Evolutionary conservation across 139 green algal species (phyloP).

Genomic region (Chlamydomonas incerta): DNA sequence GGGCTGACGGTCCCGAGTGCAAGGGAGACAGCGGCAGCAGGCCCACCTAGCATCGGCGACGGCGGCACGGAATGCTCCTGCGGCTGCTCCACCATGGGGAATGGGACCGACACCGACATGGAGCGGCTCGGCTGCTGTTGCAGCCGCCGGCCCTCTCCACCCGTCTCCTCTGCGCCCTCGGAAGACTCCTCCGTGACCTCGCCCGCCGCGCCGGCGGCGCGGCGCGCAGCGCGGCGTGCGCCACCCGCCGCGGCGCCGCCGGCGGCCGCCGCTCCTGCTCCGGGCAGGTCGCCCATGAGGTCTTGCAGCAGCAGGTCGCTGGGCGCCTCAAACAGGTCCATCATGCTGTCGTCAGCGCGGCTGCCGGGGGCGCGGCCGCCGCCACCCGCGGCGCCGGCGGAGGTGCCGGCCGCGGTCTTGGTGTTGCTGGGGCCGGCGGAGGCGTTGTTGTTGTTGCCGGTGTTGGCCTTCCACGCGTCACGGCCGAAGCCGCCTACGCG

Average conservation of each 20-base stretch:
- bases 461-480: neutral
- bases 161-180: neutral
- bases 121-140: neutral
- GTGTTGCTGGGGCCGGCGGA: neutral
- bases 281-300: neutral
- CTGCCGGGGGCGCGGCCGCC: too few species aligned
- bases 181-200: too few species aligned
- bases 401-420: neutral
- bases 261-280: neutral
- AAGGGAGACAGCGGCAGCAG: too few species aligned
- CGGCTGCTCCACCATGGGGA: slow-evolving; percentile 4
- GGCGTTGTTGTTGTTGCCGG: neutral
- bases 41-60: neutral
- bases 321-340: neutral
- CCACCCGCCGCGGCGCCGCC: neutral
- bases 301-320: neutral
- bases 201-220: too few species aligned
- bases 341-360: neutral
- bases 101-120: neutral
- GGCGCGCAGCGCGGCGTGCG: neutral
- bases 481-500: neutral
- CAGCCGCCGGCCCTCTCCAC: neutral
- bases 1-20: too few species aligned
- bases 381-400: neutral
- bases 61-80: slow-evolving; percentile 34